Percentiles rank a stretch among this genome's conserved stretches.
Evolutionary conservation across 2,329 filamentous ascomycete species (phyloP).

Genomic region (Didymella sp.): DNA sequence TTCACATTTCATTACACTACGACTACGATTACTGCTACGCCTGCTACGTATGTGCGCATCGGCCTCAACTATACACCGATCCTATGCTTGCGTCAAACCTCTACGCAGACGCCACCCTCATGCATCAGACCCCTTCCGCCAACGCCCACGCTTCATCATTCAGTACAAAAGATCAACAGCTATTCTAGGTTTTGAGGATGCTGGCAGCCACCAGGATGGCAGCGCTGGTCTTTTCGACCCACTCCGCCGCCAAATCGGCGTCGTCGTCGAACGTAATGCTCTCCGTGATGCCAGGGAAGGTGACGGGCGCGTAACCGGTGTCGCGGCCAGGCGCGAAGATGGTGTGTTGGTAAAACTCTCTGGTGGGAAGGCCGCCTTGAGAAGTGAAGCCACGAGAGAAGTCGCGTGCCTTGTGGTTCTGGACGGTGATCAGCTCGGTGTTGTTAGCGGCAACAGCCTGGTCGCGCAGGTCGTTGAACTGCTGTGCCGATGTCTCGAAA

Average conservation of each 20-base stretch:
- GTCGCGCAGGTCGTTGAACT: constrained; percentile 41
- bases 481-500: constrained; percentile 41
- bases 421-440: constrained; percentile 38
- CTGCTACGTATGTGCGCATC: constrained; percentile 1
- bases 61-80: not conserved
- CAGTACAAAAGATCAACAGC: not conserved
- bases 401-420: constrained; percentile 57
- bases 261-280: constrained; percentile 45
- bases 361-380: constrained; percentile 55
- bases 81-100: constrained; percentile 1
- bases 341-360: constrained; percentile 56
- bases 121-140: constrained; percentile 1
- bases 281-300: constrained; percentile 50
- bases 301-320: constrained; percentile 50
- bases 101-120: not conserved
- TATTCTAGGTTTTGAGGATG: constrained; percentile 38
- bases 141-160: constrained; percentile 3
- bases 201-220: constrained; percentile 44
- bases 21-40: constrained; percentile 7
- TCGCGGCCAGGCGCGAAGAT: constrained; percentile 57
- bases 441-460: constrained; percentile 40
- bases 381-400: constrained; percentile 56
- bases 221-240: constrained; percentile 45
- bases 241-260: constrained; percentile 41
- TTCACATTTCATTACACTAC: constrained; percentile 15